Base-by-base conservation (phyloP, 1,284 basidiomycete genomes). In the Rhodotorula glutinis region DNA sequence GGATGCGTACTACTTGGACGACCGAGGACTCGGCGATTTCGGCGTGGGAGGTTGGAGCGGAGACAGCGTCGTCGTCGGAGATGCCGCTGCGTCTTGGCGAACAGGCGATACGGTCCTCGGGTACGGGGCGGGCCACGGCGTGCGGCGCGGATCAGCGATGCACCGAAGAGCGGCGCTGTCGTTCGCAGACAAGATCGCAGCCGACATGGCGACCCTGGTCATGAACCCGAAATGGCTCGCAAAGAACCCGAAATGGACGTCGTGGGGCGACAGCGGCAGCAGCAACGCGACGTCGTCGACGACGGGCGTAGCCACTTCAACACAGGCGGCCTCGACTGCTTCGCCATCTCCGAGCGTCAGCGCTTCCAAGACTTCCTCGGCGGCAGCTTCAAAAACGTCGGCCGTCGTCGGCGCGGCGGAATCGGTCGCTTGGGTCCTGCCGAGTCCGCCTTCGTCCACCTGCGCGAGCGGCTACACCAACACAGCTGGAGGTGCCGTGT, bases 381-480 rank as follows among this genome's bases (percentile, higher is more conserved):
- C 51, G 1, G 46, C 44, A 2, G 47, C 53, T 3, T 46, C 68
- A 11, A 46, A 23, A 4, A 46, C 52, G 14, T 23, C 63, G 27
- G 16, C 62, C 8, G 33, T 41, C 53, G 19, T 40, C 49, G 57
- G 54, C 27, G 30, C 56, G 29, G 27, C 56, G 21, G 56, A 30
- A 19, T 33, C 52, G 17, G 30, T 47, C 25, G 43, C 44, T 13
- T 65, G 66, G 38, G 47, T 49, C 5, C 58, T 59, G 38, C 58
- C 58, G 16, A 49, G 47, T 19, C 58, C 25, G 55, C 66, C 38
- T 47, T 60, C 72, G 3, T 65, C 65, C 2, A 61, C 63, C 3
- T 73, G 72, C 53, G 46, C 55, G 2, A 19, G 43, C 4, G 33
- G 40, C 7, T 73, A 73, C 65, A 67, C 43, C 51, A 64, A 67